Evolutionary conservation across 2,329 filamentous ascomycete genomes (phyloP), one percentile per base, ranked within the genome.

Genomic region (Orbilia brochopaga): DNA sequence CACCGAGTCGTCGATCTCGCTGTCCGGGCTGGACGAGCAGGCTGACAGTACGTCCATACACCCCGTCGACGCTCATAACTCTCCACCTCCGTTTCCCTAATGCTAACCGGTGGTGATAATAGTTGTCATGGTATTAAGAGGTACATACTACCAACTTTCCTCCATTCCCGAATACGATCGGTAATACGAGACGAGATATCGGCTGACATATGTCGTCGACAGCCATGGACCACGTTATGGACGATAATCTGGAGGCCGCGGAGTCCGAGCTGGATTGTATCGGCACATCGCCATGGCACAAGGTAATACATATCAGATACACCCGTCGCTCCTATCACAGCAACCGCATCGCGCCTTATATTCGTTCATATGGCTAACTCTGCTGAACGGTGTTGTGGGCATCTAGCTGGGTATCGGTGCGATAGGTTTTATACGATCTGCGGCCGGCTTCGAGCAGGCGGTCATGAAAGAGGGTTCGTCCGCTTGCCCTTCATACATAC

Each of bases 361-460:
- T 21, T 10, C 24, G 21, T 44, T 7, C 6, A 56, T n/a, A 8
- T 56, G 6, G 24, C 19, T n/a, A 61, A 61, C 52, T 32, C 35
- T 19, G 17, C 27, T 19, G n/a, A 27, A 24, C 27, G 13, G 46
- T 23, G 27, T 35, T 7, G 42, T 8, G 17, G 13, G 15, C 19
- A 15, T 73, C 66, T 83, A 89, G 81, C 84, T 97, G 35, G 92
- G 92, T 30, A 83, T 88, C 75, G 89, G 91, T 58, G 87, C 96
- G 35, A 87, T 92, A 19, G 87, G 86, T 50, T 97, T 97, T 78
- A 88, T 97, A 80, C 85, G 88, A 75, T 92, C 92, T 17, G 88
- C 94, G 1, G 82, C 97, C 0, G 92, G 92, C 1, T 94, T 96
- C 76, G 94, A 97, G 80, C 92, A 95, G 79, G 88, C 94, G 2